Evolutionary conservation across 1,139 yeast genomes (phyloP).

Genomic region (Diutina siamensis): DNA sequence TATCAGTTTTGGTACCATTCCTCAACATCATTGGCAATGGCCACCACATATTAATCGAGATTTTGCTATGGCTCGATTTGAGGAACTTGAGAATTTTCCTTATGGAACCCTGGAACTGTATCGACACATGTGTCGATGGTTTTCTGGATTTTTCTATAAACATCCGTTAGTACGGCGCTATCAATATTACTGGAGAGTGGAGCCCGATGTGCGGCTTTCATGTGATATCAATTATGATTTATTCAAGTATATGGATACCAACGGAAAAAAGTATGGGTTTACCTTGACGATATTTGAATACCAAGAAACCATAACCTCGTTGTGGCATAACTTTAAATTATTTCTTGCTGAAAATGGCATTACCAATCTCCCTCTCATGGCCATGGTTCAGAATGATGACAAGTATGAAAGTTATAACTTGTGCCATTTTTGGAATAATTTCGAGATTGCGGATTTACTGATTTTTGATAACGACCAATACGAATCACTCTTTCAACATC

Average conservation of each 20-base stretch:
- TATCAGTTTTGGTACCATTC: constrained; percentile 51
- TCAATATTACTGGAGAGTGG: constrained; percentile 66
- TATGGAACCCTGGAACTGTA: constrained; percentile 57
- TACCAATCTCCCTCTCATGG: constrained; percentile 7
- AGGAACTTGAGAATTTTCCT: constrained; percentile 38
- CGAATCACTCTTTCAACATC: constrained; percentile 51
- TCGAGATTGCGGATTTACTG: constrained; percentile 70
- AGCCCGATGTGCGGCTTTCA: constrained; percentile 48
- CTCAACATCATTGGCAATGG: constrained; percentile 58
- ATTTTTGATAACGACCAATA: constrained; percentile 68
- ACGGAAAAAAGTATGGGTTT: constrained; percentile 53
- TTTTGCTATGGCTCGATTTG: constrained; percentile 30
- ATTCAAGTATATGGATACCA: constrained; percentile 48
- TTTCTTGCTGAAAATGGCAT: not conserved
- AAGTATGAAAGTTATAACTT: constrained; percentile 57
- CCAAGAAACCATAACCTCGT: constrained; percentile 42
- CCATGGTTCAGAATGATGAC: constrained; percentile 25
- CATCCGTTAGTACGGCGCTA: constrained; percentile 42
- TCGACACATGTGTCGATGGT: constrained; percentile 71
- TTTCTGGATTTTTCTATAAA: constrained; percentile 53
- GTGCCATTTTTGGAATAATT: constrained; percentile 92
- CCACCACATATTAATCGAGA: constrained; percentile 26
- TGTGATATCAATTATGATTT: constrained; percentile 61
- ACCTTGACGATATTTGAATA: constrained; percentile 57
- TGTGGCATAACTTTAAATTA: constrained; percentile 35